A percentile compares a stretch with the other conserved stretches of the same genome.
phyloP scores from a whole-genome alignment of 2,329 filamentous ascomycete species.

The Paraphoma chrysanthemicola region DNA sequence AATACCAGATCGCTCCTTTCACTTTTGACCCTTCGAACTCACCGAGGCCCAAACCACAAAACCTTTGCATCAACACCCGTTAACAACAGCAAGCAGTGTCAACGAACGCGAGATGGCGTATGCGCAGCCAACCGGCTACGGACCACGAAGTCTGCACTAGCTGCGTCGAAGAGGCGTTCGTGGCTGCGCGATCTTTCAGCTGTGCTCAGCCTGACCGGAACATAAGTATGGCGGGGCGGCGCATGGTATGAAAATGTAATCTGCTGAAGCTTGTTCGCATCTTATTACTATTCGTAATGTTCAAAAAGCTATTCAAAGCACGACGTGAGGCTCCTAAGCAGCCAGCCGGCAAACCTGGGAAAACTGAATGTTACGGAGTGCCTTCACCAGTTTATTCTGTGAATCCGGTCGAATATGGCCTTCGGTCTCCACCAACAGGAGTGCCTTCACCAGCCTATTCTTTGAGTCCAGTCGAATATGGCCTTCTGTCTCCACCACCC shows the following conservation, averaged over 20 bases:
- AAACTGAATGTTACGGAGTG: no score
- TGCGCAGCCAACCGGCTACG: not conserved
- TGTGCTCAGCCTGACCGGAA: not conserved
- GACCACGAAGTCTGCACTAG: not conserved
- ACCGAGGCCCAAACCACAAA: no score
- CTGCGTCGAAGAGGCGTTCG: not conserved
- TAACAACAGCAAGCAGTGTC: no score
- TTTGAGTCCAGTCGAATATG: no score
- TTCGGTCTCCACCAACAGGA: not conserved
- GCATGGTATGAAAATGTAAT: not conserved
- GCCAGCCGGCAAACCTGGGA: not conserved
- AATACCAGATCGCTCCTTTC: no score
- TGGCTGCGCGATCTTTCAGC: not conserved
- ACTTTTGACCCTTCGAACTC: no score
- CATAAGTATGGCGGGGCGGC: not conserved
- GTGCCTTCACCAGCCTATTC: not conserved
- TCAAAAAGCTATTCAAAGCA: not conserved
- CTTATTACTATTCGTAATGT: not conserved
- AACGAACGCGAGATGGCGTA: not conserved
- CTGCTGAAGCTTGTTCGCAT: no score
- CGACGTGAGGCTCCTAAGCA: not conserved
- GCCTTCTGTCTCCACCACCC: no score
- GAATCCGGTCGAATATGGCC: no score
- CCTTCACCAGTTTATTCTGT: no score
- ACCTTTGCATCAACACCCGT: no score